A percentile compares a stretch with the other conserved stretches of the same genome.
phyloP scores from a whole-genome alignment of 2,329 filamentous ascomycete genomes.

The Colletotrichum camelliae region DNA sequence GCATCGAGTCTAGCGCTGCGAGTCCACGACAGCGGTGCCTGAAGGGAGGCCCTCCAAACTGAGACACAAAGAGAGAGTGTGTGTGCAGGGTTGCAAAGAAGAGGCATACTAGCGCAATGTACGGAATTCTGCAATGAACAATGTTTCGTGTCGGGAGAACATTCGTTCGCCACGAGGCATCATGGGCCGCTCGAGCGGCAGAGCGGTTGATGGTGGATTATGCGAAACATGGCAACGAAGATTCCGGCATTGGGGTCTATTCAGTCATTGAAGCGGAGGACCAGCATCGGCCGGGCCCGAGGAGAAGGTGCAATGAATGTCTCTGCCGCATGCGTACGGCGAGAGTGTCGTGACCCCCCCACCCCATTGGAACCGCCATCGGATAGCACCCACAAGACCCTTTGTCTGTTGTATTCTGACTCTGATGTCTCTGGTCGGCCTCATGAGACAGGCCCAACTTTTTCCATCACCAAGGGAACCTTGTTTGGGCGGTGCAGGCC shows the following conservation, averaged over 20 bases:
- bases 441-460: not conserved
- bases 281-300: not conserved
- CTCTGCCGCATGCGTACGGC: slow-evolving; percentile 12
- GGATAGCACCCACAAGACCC: not conserved
- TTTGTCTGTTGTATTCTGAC: not conserved
- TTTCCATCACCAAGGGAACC: not conserved
- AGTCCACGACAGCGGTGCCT: not conserved
- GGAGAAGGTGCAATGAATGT: not conserved
- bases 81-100: not conserved
- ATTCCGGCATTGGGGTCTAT: not conserved
- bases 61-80: not conserved
- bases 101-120: not conserved
- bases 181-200: not conserved
- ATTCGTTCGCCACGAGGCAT: slow-evolving; percentile 9
- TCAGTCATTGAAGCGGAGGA: not conserved
- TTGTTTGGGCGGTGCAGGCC: not conserved
- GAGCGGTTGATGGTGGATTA: not conserved
- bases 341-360: not conserved
- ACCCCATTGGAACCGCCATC: not conserved
- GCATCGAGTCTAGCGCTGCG: not conserved
- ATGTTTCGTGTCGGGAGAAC: not conserved
- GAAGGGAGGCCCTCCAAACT: not conserved
- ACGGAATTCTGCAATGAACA: slow-evolving; percentile 12
- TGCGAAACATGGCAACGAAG: not conserved
- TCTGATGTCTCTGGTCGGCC: not conserved